Conservation (phyloP, 2,329 filamentous ascomycete species). For the Pseudocercospora musae region DNA sequence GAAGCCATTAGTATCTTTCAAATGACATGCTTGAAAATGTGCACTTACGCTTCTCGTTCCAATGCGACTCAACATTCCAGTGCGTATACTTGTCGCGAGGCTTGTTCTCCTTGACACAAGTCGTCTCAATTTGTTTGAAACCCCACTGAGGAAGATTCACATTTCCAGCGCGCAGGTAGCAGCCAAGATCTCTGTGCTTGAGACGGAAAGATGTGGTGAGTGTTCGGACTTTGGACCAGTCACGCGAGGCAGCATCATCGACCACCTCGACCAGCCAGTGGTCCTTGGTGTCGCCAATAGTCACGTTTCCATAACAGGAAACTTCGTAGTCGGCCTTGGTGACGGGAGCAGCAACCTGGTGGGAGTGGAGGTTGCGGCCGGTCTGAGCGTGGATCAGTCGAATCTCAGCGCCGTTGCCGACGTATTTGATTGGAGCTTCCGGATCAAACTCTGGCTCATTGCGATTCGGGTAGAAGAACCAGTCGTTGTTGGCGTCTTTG, state of each 20-base stretch:
- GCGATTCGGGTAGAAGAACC: conserved; percentile 97
- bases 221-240: conserved; percentile 81
- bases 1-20: conserved; percentile 33
- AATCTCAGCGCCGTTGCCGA: conserved; percentile 73
- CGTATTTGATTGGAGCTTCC: conserved; percentile 66
- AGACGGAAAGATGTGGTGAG: conserved; percentile 91
- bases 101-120: conserved; percentile 89
- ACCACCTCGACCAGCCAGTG: conserved; percentile 95
- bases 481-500: conserved; percentile 99
- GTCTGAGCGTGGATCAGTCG: conserved; percentile 93
- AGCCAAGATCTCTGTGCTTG: conserved; percentile 75
- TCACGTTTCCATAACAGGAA: conserved; percentile 92
- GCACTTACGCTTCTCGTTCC: conserved; percentile 82
- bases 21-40: not conserved
- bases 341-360: conserved; percentile 81
- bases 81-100: conserved; percentile 92
- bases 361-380: conserved; percentile 94
- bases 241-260: conserved; percentile 79
- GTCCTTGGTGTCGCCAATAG: conserved; percentile 94
- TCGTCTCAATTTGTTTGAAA: conserved; percentile 99
- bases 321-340: conserved; percentile 90
- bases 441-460: conserved; percentile 68
- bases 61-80: conserved; percentile 97
- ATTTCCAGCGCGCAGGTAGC: conserved; percentile 92
- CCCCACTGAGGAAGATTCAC: conserved; percentile 98